Evolutionary conservation across 495 filamentous ascomycete genomes (phyloP).

Genomic region (Rostrohypoxylon terebratum): DNA sequence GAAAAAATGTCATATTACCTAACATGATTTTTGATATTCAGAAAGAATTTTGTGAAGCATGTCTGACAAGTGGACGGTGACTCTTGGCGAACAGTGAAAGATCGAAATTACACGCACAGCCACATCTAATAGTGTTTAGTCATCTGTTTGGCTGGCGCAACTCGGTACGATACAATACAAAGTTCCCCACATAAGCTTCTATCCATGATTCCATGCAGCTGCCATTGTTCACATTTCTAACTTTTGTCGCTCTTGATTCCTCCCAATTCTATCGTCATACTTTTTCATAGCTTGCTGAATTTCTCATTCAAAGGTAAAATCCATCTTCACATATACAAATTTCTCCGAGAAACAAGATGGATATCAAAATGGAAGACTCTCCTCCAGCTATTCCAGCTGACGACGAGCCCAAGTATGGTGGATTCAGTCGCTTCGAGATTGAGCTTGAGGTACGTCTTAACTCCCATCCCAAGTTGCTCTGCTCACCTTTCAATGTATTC

Average conservation of each 20-base stretch:
- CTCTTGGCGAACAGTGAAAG: background rate
- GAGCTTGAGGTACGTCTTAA: constrained; percentile 71
- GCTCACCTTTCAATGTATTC: background rate
- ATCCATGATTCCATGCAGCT: too few relatives aligned
- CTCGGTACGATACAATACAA: background rate
- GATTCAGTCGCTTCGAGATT: constrained; percentile 77
- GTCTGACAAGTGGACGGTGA: background rate
- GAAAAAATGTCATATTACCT: background rate
- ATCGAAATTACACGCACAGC: too few relatives aligned
- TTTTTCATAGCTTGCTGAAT: background rate
- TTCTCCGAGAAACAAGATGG: constrained; percentile 17
- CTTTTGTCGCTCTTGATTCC: background rate
- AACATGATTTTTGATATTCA: background rate
- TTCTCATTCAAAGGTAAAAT: background rate
- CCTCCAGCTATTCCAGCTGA: constrained; percentile 40
- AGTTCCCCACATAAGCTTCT: constrained; percentile 35
- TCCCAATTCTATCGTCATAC: background rate
- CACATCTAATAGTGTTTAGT: constrained; percentile 4
- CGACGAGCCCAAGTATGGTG: constrained; percentile 67
- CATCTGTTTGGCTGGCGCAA: background rate
- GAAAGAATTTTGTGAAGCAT: background rate
- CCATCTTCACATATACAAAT: background rate
- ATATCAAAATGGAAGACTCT: constrained; percentile 46
- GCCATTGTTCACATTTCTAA: background rate
- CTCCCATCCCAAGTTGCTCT: background rate